Evolutionary conservation across 805 yeast species (phyloP).

Genomic region (Starmera dryadoides): DNA sequence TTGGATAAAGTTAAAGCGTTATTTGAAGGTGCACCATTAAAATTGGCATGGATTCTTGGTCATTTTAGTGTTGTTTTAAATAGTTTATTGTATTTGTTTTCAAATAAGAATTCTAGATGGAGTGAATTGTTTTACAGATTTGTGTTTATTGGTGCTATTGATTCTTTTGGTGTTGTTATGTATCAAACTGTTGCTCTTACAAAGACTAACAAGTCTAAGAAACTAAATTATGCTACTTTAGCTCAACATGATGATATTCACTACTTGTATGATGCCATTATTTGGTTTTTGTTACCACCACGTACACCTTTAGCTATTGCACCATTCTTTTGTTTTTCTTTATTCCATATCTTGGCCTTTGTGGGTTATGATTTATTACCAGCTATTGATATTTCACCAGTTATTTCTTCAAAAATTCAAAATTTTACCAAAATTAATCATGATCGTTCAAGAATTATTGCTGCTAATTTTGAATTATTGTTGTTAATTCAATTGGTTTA

Average conservation of each 20-base stretch:
- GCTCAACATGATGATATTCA: slow-evolving; percentile 64
- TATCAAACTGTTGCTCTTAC: slow-evolving; percentile 45
- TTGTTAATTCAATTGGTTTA: slow-evolving; percentile 35
- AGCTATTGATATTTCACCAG: slow-evolving; percentile 27
- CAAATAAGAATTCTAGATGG: slow-evolving; percentile 25
- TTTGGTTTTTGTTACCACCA: slow-evolving; percentile 51
- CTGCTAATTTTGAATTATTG: slow-evolving; percentile 51
- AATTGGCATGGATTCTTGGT: slow-evolving; percentile 73
- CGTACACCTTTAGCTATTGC: slow-evolving; percentile 53
- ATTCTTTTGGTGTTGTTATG: slow-evolving; percentile 70
- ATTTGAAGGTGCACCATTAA: slow-evolving; percentile 25
- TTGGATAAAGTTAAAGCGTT: neutral
- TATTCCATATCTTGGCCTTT: slow-evolving; percentile 78
- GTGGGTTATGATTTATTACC: slow-evolving; percentile 62
- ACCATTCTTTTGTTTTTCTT: slow-evolving; percentile 72
- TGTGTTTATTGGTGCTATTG: slow-evolving; percentile 56
- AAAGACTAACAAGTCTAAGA: slow-evolving; percentile 18
- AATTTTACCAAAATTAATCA: slow-evolving; percentile 45
- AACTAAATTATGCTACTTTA: slow-evolving; percentile 22
- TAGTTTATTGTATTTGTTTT: slow-evolving; percentile 27
- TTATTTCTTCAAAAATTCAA: slow-evolving; percentile 25
- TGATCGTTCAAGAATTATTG: slow-evolving; percentile 49
- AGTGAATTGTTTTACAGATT: slow-evolving; percentile 46
- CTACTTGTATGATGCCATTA: slow-evolving; percentile 52
- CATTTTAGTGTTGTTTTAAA: slow-evolving; percentile 41